Evolutionary conservation across 352 stramenopile species (phyloP), one percentile per base, ranked within the genome.

Genomic region (Phytophthora crassamura): DNA sequence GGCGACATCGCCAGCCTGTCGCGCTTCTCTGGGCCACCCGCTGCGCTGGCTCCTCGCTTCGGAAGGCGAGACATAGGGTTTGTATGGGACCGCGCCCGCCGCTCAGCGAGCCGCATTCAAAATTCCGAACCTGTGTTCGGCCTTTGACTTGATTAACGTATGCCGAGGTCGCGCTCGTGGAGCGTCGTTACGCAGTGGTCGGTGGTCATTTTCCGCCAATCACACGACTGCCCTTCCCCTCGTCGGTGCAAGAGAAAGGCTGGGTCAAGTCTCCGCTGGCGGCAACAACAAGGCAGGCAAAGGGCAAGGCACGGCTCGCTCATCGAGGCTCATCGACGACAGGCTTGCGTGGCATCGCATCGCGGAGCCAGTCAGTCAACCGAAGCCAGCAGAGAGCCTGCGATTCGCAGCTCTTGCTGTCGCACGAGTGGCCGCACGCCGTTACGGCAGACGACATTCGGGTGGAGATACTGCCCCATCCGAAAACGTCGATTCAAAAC

Each of bases 111-210:
- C 49, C 40, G 53, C 39, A 58, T 69, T 71, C 55, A 76, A 78
- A 65, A 61, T 64, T 78, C 67, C 39, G 58, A 75, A 77, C 62
- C 54, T 52, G 63, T 50, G 25, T 42, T 69, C 63, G 47, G 18
- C 20, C 10, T 53, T 55, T 48, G n/a, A 67, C 66, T 81, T 77
- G 66, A 5, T 62, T 67, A 53, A 63, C 74, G 45, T 77, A 81
- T 76, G 41, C 12, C 45, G 43, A 47, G 48, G 16, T 49, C 54
- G 64, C 43, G 28, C 28, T 32, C 28, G 25, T 28, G 25, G 25
- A 28, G 2, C 38, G 55, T 58, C 53, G 62, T 65, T 70, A 70
- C 62, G 45, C 28, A 49, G 34, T 40, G 9, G 22, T 5, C 7
- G 15, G 12, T 7, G 28, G 28, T 32, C 28, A 32, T 32, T 32